Conservation (phyloP, 2,329 filamentous ascomycete genomes). For the Xylaria multiplex region DNA sequence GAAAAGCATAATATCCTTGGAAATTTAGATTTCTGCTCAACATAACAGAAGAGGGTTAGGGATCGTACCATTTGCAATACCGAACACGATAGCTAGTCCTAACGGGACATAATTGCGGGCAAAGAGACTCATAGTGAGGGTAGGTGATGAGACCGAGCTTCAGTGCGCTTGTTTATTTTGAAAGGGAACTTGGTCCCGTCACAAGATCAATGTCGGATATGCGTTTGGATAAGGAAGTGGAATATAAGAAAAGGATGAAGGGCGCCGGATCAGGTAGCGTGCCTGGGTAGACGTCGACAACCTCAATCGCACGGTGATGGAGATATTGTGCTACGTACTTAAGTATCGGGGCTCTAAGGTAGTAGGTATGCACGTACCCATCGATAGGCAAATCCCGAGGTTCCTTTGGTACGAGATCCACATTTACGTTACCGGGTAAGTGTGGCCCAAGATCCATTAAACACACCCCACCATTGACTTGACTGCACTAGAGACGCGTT, state of each 20-base stretch:
- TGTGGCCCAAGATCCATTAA: conserved; percentile 3
- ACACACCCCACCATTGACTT: conserved; percentile 12
- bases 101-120: conserved; percentile 42
- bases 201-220: not conserved
- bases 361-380: too few species aligned
- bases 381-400: too few species aligned
- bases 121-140: conserved; percentile 42
- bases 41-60: not conserved
- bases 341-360: too few species aligned
- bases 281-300: too few species aligned
- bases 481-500: conserved; percentile 22
- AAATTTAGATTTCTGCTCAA: conserved; percentile 15
- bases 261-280: too few species aligned
- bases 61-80: conserved; percentile 49
- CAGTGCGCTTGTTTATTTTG: not conserved
- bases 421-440: too few species aligned
- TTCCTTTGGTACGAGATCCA: too few species aligned
- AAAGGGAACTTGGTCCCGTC: not conserved
- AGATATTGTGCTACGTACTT: too few species aligned
- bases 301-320: too few species aligned
- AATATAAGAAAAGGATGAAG: not conserved
- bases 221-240: not conserved
- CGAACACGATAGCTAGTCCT: conserved; percentile 47
- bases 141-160: not conserved
- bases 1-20: conserved; percentile 44